A percentile compares a stretch with the other conserved stretches of the same genome.
phyloP scores from a whole-genome alignment of 2,329 filamentous ascomycete species.

The Graphium sp. region DNA sequence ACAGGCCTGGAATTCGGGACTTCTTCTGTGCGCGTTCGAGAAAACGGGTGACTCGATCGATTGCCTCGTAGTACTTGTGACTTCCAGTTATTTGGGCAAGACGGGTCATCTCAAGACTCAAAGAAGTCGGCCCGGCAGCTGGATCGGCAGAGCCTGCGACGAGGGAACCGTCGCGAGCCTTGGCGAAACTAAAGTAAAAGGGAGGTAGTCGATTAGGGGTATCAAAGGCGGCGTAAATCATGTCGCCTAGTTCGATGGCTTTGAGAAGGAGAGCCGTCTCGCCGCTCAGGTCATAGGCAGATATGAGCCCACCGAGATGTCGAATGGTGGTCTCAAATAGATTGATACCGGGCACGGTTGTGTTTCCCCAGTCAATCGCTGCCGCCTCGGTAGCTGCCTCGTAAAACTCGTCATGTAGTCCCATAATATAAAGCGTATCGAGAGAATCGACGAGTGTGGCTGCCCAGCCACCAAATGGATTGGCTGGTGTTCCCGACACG shows the following conservation, averaged over 20 bases:
- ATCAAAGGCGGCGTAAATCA: constrained; percentile 36
- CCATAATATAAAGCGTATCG: constrained; percentile 48
- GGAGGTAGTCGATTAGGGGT: constrained; percentile 33
- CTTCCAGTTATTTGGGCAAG: constrained; percentile 58
- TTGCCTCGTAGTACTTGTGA: constrained; percentile 57
- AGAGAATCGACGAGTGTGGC: constrained; percentile 43
- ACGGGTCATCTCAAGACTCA: constrained; percentile 60
- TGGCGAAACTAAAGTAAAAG: constrained; percentile 24
- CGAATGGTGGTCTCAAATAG: constrained; percentile 39
- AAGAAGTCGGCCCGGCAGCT: constrained; percentile 38
- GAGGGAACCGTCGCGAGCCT: constrained; percentile 24
- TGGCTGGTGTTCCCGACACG: constrained; percentile 25
- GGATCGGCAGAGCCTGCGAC: constrained; percentile 30
- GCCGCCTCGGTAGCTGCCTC: constrained; percentile 29
- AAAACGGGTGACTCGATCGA: constrained; percentile 54
- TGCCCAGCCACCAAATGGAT: constrained; percentile 35
- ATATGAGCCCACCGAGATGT: constrained; percentile 31
- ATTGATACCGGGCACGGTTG: constrained; percentile 22
- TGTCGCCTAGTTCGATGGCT: constrained; percentile 32
- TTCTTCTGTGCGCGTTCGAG: constrained; percentile 51
- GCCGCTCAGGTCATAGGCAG: constrained; percentile 30
- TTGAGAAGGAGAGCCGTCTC: constrained; percentile 28
- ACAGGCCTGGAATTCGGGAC: constrained; percentile 61
- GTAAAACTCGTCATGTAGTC: constrained; percentile 35
- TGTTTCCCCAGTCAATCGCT: constrained; percentile 32